Evolutionary conservation across 2,329 filamentous ascomycete genomes (phyloP), one percentile per base, ranked within the genome.

Genomic region (Cadophora luteo-olivacea): DNA sequence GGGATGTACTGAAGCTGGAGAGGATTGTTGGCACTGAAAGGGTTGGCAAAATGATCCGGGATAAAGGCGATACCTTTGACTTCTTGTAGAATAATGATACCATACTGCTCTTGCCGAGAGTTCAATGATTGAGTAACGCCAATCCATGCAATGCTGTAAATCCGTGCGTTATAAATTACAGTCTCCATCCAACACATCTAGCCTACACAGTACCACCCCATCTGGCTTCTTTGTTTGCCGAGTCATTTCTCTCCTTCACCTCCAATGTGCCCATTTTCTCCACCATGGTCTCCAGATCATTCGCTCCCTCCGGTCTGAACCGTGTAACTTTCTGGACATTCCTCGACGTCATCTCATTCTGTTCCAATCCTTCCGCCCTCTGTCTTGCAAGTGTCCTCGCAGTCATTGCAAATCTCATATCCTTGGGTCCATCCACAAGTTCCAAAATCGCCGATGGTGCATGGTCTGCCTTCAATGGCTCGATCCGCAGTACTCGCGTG

Each of bases 341-440:
- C 77, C 87, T 85, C 67, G 84, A 82, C 41, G 95, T 97, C 74
- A 96, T 83, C 38, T 92, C 86, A 73, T 89, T 91, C 75, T 92
- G 82, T 2, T 82, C 79, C 63, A 87, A 84, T 49, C 88, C 85
- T 16, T 88, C 79, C 60, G 79, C 77, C 67, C 84, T 81, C 76
- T 89, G 86, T 29, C 89, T 85, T 54, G 92, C 93, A 7, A 98
- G 85, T 0, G 93, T 90, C 75, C 91, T 92, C 32, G 96, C 96
- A 2, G 94, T 97, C 87, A 98, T 90, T 76, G 93, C 93, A 82
- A 97, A 97, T 41, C 94, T 92, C 84, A 97, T 92, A 81, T 99
- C 96, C 79, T 91, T 92, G 41, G 94, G 93, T 45, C 95, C 94
- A 81, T 99, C 96, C 70, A 99, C 94, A 38, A 99, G 87, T 82